Conservation (phyloP, 2,329 filamentous ascomycete genomes). For the Colletotrichum sp. region DNA sequence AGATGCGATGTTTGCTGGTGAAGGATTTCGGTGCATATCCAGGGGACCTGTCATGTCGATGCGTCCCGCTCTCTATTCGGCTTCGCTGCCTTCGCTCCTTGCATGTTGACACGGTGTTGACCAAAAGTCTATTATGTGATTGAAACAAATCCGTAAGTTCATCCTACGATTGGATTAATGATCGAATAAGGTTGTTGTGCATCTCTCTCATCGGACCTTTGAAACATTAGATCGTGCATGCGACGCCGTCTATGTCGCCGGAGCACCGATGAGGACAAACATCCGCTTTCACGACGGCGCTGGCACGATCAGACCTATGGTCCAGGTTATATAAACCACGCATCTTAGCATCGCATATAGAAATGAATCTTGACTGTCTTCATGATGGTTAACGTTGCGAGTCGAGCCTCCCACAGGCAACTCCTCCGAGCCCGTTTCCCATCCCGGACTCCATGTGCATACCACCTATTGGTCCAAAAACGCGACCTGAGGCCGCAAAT, state of each 20-base stretch:
- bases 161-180: background rate
- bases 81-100: background rate
- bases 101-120: background rate
- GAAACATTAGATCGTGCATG: background rate
- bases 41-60: background rate
- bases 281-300: background rate
- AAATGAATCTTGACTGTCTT: background rate
- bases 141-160: background rate
- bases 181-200: background rate
- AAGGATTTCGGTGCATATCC: background rate
- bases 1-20: background rate
- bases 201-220: background rate
- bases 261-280: background rate
- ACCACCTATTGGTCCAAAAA: background rate
- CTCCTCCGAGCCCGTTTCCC: accelerated
- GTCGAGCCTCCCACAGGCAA: background rate
- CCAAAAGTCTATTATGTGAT: background rate
- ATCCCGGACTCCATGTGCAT: background rate
- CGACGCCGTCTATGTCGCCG: background rate
- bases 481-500: accelerated
- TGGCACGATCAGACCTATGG: background rate
- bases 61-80: background rate
- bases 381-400: background rate
- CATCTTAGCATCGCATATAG: background rate
- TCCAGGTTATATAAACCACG: background rate